These are phyloP conservation scores for Leucaena leucocephala DNA, from an alignment of 306 rosid genomes.

Conservation along the genomic window DNA sequence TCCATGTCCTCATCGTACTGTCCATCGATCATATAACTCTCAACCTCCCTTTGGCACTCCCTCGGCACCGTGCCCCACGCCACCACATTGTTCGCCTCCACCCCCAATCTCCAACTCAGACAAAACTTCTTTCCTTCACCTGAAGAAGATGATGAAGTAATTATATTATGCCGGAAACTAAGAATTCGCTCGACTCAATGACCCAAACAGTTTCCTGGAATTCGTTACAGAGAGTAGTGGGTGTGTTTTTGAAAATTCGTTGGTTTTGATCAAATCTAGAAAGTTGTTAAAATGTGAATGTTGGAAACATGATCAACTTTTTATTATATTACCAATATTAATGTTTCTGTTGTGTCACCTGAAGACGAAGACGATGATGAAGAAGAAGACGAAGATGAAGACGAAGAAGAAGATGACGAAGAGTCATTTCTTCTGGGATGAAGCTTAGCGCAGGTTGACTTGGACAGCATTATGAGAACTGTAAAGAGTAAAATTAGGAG, in stretches of 20 bases:
- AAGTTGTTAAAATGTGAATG: no score
- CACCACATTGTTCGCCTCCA: slow-evolving; percentile 58
- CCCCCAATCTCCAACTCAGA: slow-evolving; percentile 67
- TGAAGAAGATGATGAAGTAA: not conserved
- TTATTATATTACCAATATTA: no score
- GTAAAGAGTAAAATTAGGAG: not conserved
- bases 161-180: no score
- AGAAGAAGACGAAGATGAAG: not conserved
- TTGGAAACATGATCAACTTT: not conserved
- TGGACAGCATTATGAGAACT: not conserved
- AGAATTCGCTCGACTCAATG: no score
- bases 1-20: slow-evolving; percentile 55
- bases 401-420: not conserved
- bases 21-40: slow-evolving; percentile 61
- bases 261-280: no score
- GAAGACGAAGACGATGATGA: not conserved
- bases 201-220: no score
- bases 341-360: not conserved
- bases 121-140: slow-evolving; percentile 27
- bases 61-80: slow-evolving; percentile 62
- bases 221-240: no score
- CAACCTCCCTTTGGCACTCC: slow-evolving; percentile 41
- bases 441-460: not conserved
- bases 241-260: no score
- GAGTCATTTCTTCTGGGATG: not conserved